Conservation (phyloP, 352 stramenopile genomes). For the Aphanomyces astaci region DNA sequence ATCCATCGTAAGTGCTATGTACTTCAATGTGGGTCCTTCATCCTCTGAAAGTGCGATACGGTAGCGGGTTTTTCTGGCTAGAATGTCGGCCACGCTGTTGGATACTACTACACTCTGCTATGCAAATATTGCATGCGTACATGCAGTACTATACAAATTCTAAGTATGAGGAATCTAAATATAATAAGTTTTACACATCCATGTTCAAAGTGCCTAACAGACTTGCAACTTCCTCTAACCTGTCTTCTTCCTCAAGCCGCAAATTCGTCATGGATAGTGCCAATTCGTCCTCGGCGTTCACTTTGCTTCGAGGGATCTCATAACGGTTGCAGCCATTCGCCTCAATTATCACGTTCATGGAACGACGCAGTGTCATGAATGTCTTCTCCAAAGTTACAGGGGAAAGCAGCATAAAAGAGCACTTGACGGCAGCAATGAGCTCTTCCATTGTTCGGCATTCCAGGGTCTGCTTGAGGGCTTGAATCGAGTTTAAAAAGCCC, state of each 20-base stretch:
- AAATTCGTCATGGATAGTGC: neutral
- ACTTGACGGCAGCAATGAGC: neutral
- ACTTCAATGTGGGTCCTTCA: neutral
- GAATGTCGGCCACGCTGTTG: too few species aligned
- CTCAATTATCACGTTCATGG: neutral
- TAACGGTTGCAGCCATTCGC: neutral
- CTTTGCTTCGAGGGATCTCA: neutral
- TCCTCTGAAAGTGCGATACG: neutral
- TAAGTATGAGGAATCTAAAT: slow-evolving; percentile 5
- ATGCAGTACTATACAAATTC: neutral
- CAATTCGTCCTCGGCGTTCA: neutral
- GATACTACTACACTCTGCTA: too few species aligned
- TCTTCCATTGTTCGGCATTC: neutral
- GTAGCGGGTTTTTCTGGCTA: too few species aligned
- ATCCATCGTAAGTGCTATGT: neutral
- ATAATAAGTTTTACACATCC: neutral
- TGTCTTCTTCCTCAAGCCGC: neutral
- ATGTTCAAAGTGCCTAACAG: neutral
- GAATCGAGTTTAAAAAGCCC: slow-evolving; percentile 1
- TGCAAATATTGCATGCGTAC: neutral
- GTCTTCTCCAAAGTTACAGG: slow-evolving; percentile 26
- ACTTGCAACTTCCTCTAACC: neutral
- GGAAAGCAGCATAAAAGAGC: neutral
- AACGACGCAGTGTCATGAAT: neutral
- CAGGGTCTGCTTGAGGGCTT: neutral